Percentiles rank a stretch among this genome's conserved stretches.
These are phyloP conservation scores for Hirsutella thompsonii DNA, from an alignment of 2,329 filamentous ascomycete species.

Conservation along the genomic window DNA sequence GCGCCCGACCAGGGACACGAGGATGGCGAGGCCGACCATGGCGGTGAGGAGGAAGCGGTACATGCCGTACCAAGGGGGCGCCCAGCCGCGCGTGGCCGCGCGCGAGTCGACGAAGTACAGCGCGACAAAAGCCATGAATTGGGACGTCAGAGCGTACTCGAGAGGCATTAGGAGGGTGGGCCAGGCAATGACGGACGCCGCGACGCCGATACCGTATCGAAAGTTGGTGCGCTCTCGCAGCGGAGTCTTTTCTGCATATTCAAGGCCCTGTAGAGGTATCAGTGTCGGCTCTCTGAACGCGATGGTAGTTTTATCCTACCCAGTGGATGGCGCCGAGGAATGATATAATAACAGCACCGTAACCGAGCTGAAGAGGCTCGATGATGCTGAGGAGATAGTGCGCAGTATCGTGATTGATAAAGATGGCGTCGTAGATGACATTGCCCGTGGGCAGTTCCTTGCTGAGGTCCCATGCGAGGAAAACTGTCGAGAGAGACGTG, in stretches of 20 bases:
- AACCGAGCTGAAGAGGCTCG: constrained; percentile 81
- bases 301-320: constrained; percentile 28
- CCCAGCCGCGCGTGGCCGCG: constrained; percentile 62
- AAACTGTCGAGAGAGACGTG: constrained; percentile 73
- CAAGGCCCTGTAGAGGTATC: constrained; percentile 43
- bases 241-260: constrained; percentile 61
- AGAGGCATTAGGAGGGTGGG: constrained; percentile 75
- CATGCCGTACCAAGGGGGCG: constrained; percentile 71
- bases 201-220: constrained; percentile 72
- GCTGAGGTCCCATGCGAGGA: constrained; percentile 73
- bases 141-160: constrained; percentile 73
- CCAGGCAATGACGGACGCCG: constrained; percentile 75
- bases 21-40: constrained; percentile 71
- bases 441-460: constrained; percentile 47
- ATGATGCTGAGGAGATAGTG: constrained; percentile 59
- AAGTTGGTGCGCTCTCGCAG: constrained; percentile 52
- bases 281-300: background rate
- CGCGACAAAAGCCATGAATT: constrained; percentile 74
- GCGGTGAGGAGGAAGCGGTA: constrained; percentile 91
- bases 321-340: constrained; percentile 90
- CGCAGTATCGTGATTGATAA: constrained; percentile 60
- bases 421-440: constrained; percentile 34
- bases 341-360: constrained; percentile 84
- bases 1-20: constrained; percentile 68
- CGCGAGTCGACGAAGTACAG: constrained; percentile 77